Conservation (phyloP, 2,329 filamentous ascomycete genomes). For the Aureobasidium melanogenum region DNA sequence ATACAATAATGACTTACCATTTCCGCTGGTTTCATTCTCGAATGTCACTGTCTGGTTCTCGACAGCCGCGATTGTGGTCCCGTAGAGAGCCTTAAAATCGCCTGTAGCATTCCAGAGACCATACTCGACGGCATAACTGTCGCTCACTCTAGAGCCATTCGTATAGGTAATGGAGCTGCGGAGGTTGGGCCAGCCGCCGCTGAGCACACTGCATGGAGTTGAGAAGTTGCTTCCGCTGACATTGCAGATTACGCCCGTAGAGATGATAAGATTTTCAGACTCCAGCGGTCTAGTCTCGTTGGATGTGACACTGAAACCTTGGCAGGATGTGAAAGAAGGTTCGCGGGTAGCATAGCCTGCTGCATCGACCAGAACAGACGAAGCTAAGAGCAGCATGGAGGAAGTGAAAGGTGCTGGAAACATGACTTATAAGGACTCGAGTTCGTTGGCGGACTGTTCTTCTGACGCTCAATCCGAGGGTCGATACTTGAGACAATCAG, state of each 20-base stretch:
- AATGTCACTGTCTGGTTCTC: background rate
- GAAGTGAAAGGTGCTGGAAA: background rate
- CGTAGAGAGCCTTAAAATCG: background rate
- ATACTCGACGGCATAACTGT: background rate
- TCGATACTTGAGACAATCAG: too few relatives aligned
- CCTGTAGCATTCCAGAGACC: background rate
- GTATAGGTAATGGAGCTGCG: background rate
- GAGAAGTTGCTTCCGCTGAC: background rate
- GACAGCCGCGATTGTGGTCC: background rate
- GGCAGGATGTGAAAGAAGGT: background rate
- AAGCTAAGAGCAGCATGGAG: background rate
- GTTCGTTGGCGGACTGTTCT: background rate
- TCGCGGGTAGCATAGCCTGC: background rate
- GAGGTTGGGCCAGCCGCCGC: background rate
- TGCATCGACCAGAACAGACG: background rate
- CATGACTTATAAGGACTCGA: background rate
- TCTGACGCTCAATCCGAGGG: too few relatives aligned
- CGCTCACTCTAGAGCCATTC: background rate
- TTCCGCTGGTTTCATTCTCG: background rate
- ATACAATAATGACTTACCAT: background rate
- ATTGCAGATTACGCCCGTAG: background rate
- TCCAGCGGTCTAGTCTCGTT: background rate
- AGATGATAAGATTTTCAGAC: background rate
- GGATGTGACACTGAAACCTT: background rate
- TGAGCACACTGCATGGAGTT: background rate